Evolutionary conservation across 768 basidiomycete species (phyloP), one percentile per base, ranked within the genome.

Genomic region (Tricholoma hemisulphureum): DNA sequence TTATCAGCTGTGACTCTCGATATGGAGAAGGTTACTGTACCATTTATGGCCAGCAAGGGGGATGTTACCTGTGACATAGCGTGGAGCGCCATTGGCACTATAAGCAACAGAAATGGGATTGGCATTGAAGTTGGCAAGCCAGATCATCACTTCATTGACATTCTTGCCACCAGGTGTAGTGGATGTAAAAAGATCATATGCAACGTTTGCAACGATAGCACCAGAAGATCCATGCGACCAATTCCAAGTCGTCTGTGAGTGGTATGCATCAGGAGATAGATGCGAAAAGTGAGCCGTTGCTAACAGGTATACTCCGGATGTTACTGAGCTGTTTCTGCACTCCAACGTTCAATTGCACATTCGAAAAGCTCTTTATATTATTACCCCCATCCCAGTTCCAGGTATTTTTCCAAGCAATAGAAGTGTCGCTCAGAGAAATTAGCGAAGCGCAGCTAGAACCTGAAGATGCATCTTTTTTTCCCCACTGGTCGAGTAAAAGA

Each of bases 141-240:
- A 87, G 58, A 88, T 69, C 86, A 88, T 88, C 62, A 87, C 76
- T 58, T 79, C 78, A 55, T 78, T 77, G 26, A 69, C 72, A 53
- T 77, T 77, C 35, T 75, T 68, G 29, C 85, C 85, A 1, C 80
- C 80, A 32, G 82, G 39, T 4, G 72, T 71, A 58, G 63, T 63
- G 2, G 86, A 80, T 0, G 86, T 88, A 75, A 88, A 89, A 1
- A 88, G 58, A 60, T 88, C 87, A 58, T 78, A 88, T 6, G 86
- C 83, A 24, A 86, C 76, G 56, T 88, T 77, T 0, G 81, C 78
- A 23, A 83, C 79, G 56, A 83, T 69, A 1, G 66, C 67, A 4
- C 73, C 78, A 4, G 74, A 70, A 10, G 67, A 68, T 13, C 62
- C 62, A 58, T 84, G 81, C 5, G 75, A 76, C 87, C 87, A 88